Percentiles rank a stretch among this genome's conserved stretches.
These are phyloP conservation scores for Brassica juncea DNA, from an alignment of 345 rosid species.

Conservation along the genomic window DNA sequence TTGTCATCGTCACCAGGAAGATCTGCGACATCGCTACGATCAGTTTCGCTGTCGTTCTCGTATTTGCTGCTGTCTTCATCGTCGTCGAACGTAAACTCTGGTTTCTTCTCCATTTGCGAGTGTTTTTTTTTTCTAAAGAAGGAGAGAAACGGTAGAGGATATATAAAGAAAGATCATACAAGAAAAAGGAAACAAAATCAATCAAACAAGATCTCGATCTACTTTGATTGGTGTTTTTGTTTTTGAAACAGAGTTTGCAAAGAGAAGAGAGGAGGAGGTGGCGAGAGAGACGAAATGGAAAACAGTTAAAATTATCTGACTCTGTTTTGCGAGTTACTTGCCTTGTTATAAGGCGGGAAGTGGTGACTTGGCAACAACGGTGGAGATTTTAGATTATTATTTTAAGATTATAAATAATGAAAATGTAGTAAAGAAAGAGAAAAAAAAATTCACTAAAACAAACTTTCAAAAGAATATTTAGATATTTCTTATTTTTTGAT, in stretches of 20 bases:
- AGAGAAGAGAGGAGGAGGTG: conserved; percentile 10
- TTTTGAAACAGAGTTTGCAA: conserved; percentile 6
- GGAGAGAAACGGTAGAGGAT: background rate
- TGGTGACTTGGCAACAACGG: conserved; percentile 29
- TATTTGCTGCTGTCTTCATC: conserved; percentile 44
- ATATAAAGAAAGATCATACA: conserved; percentile 43
- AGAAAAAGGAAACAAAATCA: conserved; percentile 8
- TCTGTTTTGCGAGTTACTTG: conserved; percentile 2
- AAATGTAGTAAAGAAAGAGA: background rate
- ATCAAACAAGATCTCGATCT: background rate
- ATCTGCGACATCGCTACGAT: conserved; percentile 40
- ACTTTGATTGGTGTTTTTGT: background rate
- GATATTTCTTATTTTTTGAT: background rate
- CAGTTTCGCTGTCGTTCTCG: conserved; percentile 35
- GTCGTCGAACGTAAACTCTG: conserved; percentile 47
- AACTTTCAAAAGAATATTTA: background rate
- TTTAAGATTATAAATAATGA: background rate
- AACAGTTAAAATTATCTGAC: background rate
- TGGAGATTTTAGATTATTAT: background rate
- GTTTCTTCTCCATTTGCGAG: conserved; percentile 26
- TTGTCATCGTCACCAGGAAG: conserved; percentile 39
- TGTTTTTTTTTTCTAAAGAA: background rate
- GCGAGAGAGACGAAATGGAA: background rate
- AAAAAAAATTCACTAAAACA: background rate
- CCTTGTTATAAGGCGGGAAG: conserved; percentile 39